A percentile compares a stretch with the other conserved stretches of the same genome.
phyloP scores from a whole-genome alignment of 331 rosid genomes.

The Acacia concinna region DNA sequence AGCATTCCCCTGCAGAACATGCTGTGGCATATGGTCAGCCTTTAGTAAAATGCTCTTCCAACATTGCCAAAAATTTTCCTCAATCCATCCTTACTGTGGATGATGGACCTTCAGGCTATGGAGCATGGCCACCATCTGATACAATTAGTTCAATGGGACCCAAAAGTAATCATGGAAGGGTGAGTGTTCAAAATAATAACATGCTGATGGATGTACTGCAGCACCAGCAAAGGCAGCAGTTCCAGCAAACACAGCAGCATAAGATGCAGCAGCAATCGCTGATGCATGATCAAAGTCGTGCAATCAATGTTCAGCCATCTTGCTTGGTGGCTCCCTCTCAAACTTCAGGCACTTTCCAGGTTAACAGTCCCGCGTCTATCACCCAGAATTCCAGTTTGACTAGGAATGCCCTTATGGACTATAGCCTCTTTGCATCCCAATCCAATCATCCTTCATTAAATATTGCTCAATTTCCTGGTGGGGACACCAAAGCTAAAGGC shows the following conservation, averaged over 20 bases:
- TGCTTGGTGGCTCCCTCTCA: conserved; percentile 67
- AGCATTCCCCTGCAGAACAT: conserved; percentile 43
- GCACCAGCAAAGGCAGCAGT: conserved; percentile 43
- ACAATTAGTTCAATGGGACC: conserved; percentile 40
- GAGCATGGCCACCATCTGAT: conserved; percentile 50
- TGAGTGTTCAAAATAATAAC: conserved; percentile 43
- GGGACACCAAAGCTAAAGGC: conserved; percentile 36
- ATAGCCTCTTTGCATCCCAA: conserved; percentile 44
- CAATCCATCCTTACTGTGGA: conserved; percentile 46
- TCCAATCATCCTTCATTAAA: conserved; percentile 36
- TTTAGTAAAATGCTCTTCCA: conserved; percentile 45
- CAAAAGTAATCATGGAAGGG: conserved; percentile 40
- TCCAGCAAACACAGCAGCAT: conserved; percentile 37
- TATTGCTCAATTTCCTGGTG: conserved; percentile 34
- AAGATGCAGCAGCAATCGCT: conserved; percentile 40
- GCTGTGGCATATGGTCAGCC: conserved; percentile 57
- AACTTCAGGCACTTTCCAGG: conserved; percentile 47
- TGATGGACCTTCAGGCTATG: conserved; percentile 46
- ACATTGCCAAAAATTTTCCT: conserved; percentile 42
- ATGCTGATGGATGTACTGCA: conserved; percentile 48
- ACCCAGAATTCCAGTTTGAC: conserved; percentile 41
- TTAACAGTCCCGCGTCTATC: conserved; percentile 44
- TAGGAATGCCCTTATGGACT: conserved; percentile 40
- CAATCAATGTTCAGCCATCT: conserved; percentile 76
- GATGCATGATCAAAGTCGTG: conserved; percentile 44